Conservation (phyloP, 2,329 filamentous ascomycete species). For the Fusarium heterosporum region DNA sequence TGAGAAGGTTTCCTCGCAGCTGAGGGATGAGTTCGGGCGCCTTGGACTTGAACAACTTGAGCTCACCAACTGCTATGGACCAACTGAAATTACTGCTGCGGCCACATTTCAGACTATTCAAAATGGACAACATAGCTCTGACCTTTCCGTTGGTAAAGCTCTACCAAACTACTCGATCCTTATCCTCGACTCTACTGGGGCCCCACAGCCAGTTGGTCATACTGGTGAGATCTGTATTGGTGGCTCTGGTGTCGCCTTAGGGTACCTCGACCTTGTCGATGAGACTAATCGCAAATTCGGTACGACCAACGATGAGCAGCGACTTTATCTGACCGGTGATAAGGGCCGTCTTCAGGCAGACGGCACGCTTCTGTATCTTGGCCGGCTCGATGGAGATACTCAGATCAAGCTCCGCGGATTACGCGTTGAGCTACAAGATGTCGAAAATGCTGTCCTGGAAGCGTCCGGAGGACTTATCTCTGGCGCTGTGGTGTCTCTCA, state of each 20-base stretch:
- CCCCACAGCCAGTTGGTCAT: background rate
- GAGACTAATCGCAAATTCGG: constrained; percentile 7
- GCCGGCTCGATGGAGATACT: constrained; percentile 56
- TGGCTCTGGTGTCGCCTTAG: constrained; percentile 9
- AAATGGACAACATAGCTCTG: background rate
- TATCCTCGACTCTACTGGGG: background rate
- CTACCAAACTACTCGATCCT: background rate
- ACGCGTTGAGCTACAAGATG: constrained; percentile 60
- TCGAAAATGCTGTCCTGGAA: constrained; percentile 22
- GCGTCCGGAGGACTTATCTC: constrained; percentile 4
- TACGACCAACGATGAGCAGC: background rate
- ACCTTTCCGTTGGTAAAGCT: background rate
- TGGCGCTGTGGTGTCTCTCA: constrained; percentile 5
- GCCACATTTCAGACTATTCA: background rate
- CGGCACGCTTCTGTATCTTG: constrained; percentile 51
- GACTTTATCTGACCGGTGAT: constrained; percentile 35
- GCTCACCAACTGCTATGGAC: constrained; percentile 47
- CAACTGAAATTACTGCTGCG: constrained; percentile 42
- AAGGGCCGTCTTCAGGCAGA: constrained; percentile 42
- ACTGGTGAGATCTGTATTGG: constrained; percentile 20
- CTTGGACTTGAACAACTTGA: background rate
- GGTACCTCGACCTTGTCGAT: constrained; percentile 9
- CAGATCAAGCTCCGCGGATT: constrained; percentile 60
- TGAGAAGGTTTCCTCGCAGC: constrained; percentile 21
- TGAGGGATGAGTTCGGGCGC: constrained; percentile 1